phyloP scores from a whole-genome alignment of 2,329 filamentous ascomycete species.

The Alternaria triticina region DNA sequence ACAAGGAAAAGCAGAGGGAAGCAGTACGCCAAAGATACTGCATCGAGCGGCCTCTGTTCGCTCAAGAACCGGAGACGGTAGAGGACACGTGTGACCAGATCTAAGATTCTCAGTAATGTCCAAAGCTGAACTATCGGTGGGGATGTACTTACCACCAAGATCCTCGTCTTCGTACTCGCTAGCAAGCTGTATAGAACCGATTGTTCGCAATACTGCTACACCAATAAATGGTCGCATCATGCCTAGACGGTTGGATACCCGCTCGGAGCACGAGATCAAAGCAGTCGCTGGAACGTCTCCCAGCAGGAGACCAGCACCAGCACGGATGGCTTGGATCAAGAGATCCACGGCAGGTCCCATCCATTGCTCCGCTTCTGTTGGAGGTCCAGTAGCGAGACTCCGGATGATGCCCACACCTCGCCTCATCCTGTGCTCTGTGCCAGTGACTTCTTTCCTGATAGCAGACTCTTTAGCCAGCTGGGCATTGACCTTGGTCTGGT shows the following conservation, averaged over 20 bases:
- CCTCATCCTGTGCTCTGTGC: slow-evolving; percentile 72
- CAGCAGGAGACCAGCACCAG: slow-evolving; percentile 80
- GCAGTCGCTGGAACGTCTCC: slow-evolving; percentile 79
- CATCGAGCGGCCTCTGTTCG: slow-evolving; percentile 93
- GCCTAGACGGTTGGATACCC: slow-evolving; percentile 76
- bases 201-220: slow-evolving; percentile 80
- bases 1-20: slow-evolving; percentile 82
- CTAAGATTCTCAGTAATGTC: slow-evolving; percentile 36
- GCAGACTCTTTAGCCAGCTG: slow-evolving; percentile 86
- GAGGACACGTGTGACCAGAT: slow-evolving; percentile 82
- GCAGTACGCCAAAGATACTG: slow-evolving; percentile 84
- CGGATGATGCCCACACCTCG: slow-evolving; percentile 87
- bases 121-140: neutral
- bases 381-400: slow-evolving; percentile 82
- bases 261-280: slow-evolving; percentile 80
- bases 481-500: slow-evolving; percentile 86
- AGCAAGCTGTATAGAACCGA: slow-evolving; percentile 75
- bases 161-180: slow-evolving; percentile 77
- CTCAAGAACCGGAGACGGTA: slow-evolving; percentile 89
- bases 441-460: slow-evolving; percentile 75
- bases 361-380: slow-evolving; percentile 88
- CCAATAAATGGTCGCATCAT: slow-evolving; percentile 82
- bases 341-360: slow-evolving; percentile 80
- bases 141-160: slow-evolving; percentile 62
- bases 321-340: slow-evolving; percentile 75